Evolutionary conservation across 108 stramenopile genomes (phyloP).

Genomic region (Cyclotella kingstonii): DNA sequence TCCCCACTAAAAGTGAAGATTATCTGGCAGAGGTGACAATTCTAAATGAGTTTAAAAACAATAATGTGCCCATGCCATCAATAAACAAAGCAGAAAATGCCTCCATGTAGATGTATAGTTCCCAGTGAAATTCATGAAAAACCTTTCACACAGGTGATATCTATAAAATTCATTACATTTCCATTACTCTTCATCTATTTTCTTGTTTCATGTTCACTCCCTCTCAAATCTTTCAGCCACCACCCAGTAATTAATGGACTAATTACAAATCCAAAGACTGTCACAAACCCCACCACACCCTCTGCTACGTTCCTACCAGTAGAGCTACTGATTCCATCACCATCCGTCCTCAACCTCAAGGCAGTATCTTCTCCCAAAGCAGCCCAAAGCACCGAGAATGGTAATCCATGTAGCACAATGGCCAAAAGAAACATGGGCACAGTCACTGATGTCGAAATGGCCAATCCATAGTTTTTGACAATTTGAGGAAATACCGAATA

Average conservation of each 20-base stretch:
- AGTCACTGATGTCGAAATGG: conserved; percentile 20
- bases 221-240: conserved; percentile 35
- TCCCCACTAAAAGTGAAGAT: no score
- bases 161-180: no score
- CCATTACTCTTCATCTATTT: no score
- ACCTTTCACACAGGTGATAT: no score
- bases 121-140: no score
- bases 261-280: conserved; percentile 41
- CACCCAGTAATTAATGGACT: conserved; percentile 38
- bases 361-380: conserved; percentile 34
- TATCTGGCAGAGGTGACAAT: no score
- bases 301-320: conserved; percentile 16
- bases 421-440: conserved; percentile 31
- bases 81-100: no score
- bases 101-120: no score
- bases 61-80: no score
- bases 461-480: conserved; percentile 38
- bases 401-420: conserved; percentile 29
- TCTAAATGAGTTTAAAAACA: no score
- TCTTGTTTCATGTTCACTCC: no score
- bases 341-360: conserved; percentile 22
- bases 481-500: conserved; percentile 43
- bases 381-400: conserved; percentile 42
- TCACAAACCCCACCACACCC: conserved; percentile 30
- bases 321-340: conserved; percentile 8